Percentiles rank a stretch among this genome's conserved stretches.
phyloP scores from a whole-genome alignment of 108 stramenopile species.

The Bacterosira constricta region DNA sequence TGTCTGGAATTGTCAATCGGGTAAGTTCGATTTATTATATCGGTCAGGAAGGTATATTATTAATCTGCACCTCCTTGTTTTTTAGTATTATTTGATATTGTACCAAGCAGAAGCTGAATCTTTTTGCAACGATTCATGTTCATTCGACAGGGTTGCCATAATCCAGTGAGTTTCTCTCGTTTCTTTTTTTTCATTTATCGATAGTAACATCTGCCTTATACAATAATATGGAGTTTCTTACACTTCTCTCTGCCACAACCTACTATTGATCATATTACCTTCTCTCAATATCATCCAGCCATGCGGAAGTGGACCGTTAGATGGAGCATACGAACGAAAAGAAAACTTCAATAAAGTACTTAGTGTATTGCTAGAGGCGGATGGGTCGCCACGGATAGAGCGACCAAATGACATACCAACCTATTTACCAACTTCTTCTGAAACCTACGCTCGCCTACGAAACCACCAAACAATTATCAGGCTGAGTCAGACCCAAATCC shows the following conservation, averaged over 20 bases:
- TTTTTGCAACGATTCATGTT: not conserved
- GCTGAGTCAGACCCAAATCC: not conserved
- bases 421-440: no score
- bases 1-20: conserved; percentile 37
- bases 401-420: not conserved
- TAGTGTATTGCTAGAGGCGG: conserved; percentile 7
- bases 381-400: not conserved
- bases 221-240: not conserved
- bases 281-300: not conserved
- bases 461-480: not conserved
- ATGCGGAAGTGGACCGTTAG: conserved; percentile 22
- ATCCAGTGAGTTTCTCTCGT: conserved; percentile 2
- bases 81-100: no score
- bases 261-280: not conserved
- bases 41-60: no score
- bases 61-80: no score
- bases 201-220: no score
- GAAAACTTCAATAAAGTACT: conserved; percentile 41
- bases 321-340: conserved; percentile 38
- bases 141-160: conserved; percentile 3
- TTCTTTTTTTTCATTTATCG: no score
- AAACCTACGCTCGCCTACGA: no score
- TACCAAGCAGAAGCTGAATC: no score
- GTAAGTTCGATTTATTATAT: not conserved
- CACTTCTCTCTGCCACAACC: not conserved